Evolutionary conservation across 139 green algal genomes (phyloP).

Genomic region (Chlamydomonas asymmetrica): DNA sequence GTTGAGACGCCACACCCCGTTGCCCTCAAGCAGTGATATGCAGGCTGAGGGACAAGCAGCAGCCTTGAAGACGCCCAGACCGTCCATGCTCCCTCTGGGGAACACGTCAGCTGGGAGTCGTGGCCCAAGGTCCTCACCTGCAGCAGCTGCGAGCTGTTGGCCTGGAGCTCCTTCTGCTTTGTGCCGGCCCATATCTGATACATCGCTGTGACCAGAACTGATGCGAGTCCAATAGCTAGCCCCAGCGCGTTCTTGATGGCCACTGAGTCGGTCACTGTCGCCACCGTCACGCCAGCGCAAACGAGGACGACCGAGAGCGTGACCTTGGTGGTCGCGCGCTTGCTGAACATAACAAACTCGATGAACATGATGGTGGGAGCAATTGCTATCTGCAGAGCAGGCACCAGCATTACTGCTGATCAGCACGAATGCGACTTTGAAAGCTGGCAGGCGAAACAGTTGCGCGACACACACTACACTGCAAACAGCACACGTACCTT

Average conservation of each 20-base stretch:
- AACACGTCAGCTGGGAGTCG: background rate
- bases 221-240: constrained; percentile 59
- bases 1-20: too few relatives aligned
- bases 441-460: too few relatives aligned
- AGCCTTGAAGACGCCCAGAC: too few relatives aligned
- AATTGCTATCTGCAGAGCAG: constrained; percentile 63
- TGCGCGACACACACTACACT: too few relatives aligned
- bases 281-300: constrained; percentile 73
- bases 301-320: constrained; percentile 47
- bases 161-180: constrained; percentile 57
- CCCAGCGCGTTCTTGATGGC: constrained; percentile 54
- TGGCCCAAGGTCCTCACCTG: too few relatives aligned
- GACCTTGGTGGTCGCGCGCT: constrained; percentile 32
- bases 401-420: too few relatives aligned
- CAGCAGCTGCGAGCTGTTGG: constrained; percentile 60
- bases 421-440: too few relatives aligned
- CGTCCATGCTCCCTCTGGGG: background rate
- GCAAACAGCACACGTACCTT: constrained; percentile 56
- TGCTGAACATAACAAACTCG: constrained; percentile 61
- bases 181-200: constrained; percentile 51
- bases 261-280: constrained; percentile 79
- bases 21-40: too few relatives aligned
- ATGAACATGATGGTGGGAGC: constrained; percentile 77
- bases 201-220: constrained; percentile 63
- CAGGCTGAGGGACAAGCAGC: too few relatives aligned